Evolutionary conservation across 208 protist species (phyloP), one percentile per base, ranked within the genome.

Genomic region (Trypanosoma brucei): DNA sequence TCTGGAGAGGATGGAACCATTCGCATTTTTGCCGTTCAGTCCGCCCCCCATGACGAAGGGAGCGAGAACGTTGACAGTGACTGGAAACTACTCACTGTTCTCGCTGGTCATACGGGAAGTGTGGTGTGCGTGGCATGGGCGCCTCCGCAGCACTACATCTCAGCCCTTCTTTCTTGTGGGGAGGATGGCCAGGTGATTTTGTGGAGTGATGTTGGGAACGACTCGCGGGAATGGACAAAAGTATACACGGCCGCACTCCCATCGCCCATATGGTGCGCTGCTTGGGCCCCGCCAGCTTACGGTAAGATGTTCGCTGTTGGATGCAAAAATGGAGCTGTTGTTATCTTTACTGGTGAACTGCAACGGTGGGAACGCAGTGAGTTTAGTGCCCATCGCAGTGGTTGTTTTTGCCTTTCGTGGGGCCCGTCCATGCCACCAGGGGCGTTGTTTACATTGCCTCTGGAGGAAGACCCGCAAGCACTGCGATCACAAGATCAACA

Each of bases 41-140:
- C 9, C n/a, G 6, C 11, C 11, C 34, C 33, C 36, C 13, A 3
- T 34, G 50, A 36, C 39, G 62, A 50, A 40, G 61, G 53, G 3
- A 63, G 53, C 36, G 68, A 49, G 34, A 62, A 52, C 31, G 53
- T 58, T 52, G 42, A 42, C 31, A 52, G 7, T 42, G 40, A 54
- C 31, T 68, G 57, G 59, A 11, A 44, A 39, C 50, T 64, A 9
- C 52, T 68, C 8, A 65, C 65, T 7, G 59, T 62, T 30, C 54
- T 76, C 9, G 44, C 53, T 3, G 65, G 52, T 36, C 65, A 78
- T 52, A 72, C 67, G n/a, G 82, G 79, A 2, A 48, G 76, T 0
- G 81, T 91, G 39, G 62, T 76, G 54, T 80, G 83, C 44, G 63
- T 95, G 1, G 75, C 90, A n/a, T 95, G 90, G 86, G 84, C 86